A percentile compares a stretch with the other conserved stretches of the same genome.
These are phyloP conservation scores for Dictyostelium capitatum DNA, from an alignment of 78 protist genomes.

Conservation along the genomic window DNA sequence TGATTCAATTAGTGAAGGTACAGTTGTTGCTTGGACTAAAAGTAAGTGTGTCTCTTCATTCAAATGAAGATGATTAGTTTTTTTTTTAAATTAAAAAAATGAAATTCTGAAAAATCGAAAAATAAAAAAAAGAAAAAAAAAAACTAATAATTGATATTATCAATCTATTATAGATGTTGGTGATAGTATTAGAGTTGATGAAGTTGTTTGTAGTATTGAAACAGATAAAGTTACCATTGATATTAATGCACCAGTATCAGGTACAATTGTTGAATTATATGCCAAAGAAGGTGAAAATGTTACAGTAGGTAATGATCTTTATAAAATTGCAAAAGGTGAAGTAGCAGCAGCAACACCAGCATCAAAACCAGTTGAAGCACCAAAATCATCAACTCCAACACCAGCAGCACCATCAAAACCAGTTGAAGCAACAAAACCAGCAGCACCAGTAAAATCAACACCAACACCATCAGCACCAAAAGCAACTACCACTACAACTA, in stretches of 20 bases:
- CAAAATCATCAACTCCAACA: constrained; percentile 40
- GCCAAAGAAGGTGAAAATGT: constrained; percentile 89
- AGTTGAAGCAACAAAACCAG: constrained; percentile 47
- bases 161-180: constrained; percentile 76
- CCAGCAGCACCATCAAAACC: constrained; percentile 51
- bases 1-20: constrained; percentile 85
- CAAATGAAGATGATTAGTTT: neutral
- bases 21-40: constrained; percentile 77
- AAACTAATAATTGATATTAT: neutral
- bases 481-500: constrained; percentile 46
- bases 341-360: constrained; percentile 66
- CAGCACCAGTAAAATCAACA: constrained; percentile 29
- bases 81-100: neutral
- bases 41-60: constrained; percentile 37
- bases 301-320: constrained; percentile 85
- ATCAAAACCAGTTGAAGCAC: constrained; percentile 42
- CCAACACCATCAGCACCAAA: constrained; percentile 66
- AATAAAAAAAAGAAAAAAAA: neutral
- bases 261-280: constrained; percentile 79
- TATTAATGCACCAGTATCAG: constrained; percentile 91
- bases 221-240: constrained; percentile 95
- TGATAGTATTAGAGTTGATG: constrained; percentile 91
- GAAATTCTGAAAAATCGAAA: neutral
- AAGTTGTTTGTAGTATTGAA: constrained; percentile 88
- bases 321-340: constrained; percentile 83